Base-by-base conservation (phyloP, 148 eudicot species). In the Vaccinium darrowii region DNA sequence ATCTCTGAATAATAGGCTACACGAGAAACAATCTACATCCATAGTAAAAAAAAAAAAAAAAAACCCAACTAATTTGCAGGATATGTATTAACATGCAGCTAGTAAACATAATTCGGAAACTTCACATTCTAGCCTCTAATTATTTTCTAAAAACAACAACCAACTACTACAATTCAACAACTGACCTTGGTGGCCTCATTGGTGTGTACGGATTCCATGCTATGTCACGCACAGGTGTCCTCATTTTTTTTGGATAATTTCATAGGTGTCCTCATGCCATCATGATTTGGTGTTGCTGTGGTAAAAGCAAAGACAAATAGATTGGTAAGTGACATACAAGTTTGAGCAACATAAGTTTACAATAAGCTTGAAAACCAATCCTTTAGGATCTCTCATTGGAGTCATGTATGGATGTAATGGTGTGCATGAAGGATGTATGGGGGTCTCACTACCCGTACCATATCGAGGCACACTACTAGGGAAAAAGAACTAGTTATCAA, bases 241-340 rank as follows among this genome's bases (percentile, higher is more conserved):
- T n/a, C n/a, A n/a, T n/a, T n/a, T n/a, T n/a, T n/a, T n/a, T n/a
- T n/a, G n/a, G n/a, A n/a, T n/a, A n/a, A n/a, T n/a, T n/a, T n/a
- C n/a, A n/a, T 97, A 16, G 99, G 99, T 4, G 99, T 95, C 90
- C 99, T 91, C 99, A 97, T 97, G 54, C 99, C 99, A 90, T 97
- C 99, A 90, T 95, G 98, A 85, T 93, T 88, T 19, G 98, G 98
- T 36, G 98, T 97, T 56, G 96, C 98, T 95, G 89, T 81, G 82
- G 33, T 33, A 75, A 79, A 82, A 87, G 54, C 23, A 19, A 79
- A 74, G 77, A 76, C 71, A 47, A 60, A 33, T 50, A 16, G 54
- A 14, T 54, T 8, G 53, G 18, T n/a, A n/a, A n/a, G 21, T 78
- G 43, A n/a, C 67, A 82, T 18, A 63, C 10, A 43, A 18, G 7